These are phyloP conservation scores for Trichoderma sp. DNA, from an alignment of 2,329 filamentous ascomycete genomes.

Conservation along the genomic window DNA sequence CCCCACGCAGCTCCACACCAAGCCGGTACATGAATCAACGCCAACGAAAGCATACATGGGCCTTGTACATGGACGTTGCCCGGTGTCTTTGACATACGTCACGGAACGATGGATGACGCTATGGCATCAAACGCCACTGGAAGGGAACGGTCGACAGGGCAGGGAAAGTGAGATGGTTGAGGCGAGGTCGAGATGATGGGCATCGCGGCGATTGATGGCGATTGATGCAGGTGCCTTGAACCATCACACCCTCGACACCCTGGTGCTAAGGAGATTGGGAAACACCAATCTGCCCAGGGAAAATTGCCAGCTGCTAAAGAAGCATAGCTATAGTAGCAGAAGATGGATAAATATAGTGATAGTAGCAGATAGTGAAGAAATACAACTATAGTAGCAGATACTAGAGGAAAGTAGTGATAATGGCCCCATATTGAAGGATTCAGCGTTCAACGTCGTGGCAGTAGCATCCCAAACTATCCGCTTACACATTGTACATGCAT, in stretches of 20 bases:
- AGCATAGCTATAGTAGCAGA: not conserved
- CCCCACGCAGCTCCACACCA: constrained; percentile 5
- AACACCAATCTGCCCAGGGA: not conserved
- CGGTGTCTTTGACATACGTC: not conserved
- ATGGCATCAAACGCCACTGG: not conserved
- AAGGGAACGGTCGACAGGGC: not conserved
- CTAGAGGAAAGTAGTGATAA: not conserved
- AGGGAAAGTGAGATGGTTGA: not conserved
- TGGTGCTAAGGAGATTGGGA: not conserved
- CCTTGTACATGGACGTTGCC: not conserved
- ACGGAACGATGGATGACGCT: constrained; percentile 5
- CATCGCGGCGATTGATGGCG: not conserved
- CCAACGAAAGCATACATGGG: not conserved
- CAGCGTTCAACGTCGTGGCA: not conserved
- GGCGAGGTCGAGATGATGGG: not conserved
- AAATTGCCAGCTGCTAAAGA: not conserved
- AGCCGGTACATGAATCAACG: not conserved
- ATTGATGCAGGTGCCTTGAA: not conserved
- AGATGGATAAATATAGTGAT: not conserved
- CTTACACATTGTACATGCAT: not conserved
- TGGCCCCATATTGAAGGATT: not conserved
- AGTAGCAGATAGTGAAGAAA: too few relatives aligned
- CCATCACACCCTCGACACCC: not conserved
- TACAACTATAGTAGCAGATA: not conserved
- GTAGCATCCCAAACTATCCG: not conserved